Evolutionary conservation across 371 early-diverging fungal species (phyloP), one percentile per base, ranked within the genome.

Genomic region (Mucor irregularis): DNA sequence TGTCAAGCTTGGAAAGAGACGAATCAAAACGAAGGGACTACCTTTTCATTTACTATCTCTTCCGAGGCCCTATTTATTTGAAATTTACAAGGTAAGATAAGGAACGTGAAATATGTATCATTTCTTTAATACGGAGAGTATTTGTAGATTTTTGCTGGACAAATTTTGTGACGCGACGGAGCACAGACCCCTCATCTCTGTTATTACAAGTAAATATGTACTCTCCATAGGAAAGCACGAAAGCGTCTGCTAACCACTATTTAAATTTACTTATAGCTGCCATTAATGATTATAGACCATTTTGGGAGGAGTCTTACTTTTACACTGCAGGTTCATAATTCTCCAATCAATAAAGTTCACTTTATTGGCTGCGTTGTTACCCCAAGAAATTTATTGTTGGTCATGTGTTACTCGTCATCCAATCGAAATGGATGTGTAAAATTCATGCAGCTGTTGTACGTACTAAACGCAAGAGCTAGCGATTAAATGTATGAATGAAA

Each of bases 291-390:
- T 76, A 76, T 54, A 49, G 68, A 37, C 69, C 71, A 26, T 70
- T 76, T 21, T 76, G 76, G 76, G 73, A 76, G 46, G 68, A 68
- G 16, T 65, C 52, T 25, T 75, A 72, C 51, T 75, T 75, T 48
- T 72, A 73, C 38, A 75, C 76, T 13, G 48, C 76, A 6, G 76
- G 61, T 16, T 75, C 76, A 49, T 72, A 64, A 50, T 50, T 2
- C 33, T 13, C n/a, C n/a, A n/a, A n/a, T n/a, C n/a, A n/a, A n/a
- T n/a, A n/a, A n/a, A n/a, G n/a, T n/a, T n/a, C n/a, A 14, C 16
- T 35, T 7, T 14, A 35, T 42, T 42, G 42, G 42, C 10, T 24
- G 4, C 13, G 22, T 42, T 42, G 8, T 42, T 39, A 16, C 2
- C 5, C 11, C 42, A n/a, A 38, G n/a, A n/a, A n/a, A n/a, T n/a